Percentiles rank a stretch among this genome's conserved stretches.
Conservation (phyloP, 73 alveolate genomes). For the Paramecium tetraurelia region DNA sequence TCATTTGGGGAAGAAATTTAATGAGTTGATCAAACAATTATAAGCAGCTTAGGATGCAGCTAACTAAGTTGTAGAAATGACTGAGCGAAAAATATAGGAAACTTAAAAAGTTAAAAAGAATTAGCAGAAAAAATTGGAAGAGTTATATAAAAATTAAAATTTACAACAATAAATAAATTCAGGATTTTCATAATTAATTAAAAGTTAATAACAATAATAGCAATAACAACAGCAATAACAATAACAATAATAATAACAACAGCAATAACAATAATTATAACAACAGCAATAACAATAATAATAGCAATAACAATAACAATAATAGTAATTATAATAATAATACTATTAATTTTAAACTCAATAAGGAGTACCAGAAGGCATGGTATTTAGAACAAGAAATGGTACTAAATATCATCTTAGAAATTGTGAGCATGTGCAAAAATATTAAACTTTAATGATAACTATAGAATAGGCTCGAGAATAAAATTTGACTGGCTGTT, state of each 20-base stretch:
- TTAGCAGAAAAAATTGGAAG: background rate
- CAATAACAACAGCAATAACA: no score
- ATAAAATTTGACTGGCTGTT: background rate
- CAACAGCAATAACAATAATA: no score
- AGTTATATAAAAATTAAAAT: no score
- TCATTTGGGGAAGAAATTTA: background rate
- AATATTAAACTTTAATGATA: background rate
- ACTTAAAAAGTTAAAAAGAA: background rate
- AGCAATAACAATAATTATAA: no score
- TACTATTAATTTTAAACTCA: background rate
- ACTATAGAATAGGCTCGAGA: background rate
- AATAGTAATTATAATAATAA: no score
- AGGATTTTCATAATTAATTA: background rate
- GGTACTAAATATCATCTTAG: background rate
- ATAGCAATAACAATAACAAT: no score
- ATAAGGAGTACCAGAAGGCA: background rate
- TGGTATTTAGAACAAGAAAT: background rate
- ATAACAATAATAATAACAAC: no score
- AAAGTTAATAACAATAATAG: background rate
- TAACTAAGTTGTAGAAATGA: background rate
- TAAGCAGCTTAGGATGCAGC: background rate
- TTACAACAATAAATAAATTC: background rate
- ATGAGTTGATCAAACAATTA: no score
- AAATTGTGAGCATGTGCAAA: background rate
- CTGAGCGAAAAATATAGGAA: background rate